Conservation (phyloP, 176 grass and related monocot species). For the Miscanthus lutarioriparius region DNA sequence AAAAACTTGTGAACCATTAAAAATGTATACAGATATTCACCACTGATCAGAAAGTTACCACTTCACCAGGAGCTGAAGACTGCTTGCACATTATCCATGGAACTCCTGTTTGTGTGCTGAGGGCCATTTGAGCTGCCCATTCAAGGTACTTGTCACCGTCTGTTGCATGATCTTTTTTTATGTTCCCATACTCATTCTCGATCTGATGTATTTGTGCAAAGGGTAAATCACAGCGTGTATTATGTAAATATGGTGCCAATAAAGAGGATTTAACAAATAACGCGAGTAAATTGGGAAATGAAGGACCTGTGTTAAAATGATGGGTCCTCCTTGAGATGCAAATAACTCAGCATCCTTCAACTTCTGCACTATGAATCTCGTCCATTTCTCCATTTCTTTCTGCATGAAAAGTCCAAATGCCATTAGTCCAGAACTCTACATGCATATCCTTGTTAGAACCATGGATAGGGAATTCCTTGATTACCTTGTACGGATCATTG, state of each 20-base stretch:
- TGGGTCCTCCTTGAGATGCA: slow-evolving; percentile 66
- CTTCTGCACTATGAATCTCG: slow-evolving; percentile 64
- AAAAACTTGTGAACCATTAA: slow-evolving; percentile 5
- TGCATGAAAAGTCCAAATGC: slow-evolving; percentile 24
- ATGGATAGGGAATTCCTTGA: not conserved
- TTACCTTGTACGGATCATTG: slow-evolving; percentile 79
- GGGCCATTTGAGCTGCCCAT: slow-evolving; percentile 78
- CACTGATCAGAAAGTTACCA: slow-evolving; percentile 60
- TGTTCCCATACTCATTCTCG: slow-evolving; percentile 87
- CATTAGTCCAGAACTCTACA: not conserved
- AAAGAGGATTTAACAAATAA: slow-evolving; percentile 19
- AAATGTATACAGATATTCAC: slow-evolving; percentile 29
- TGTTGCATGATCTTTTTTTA: slow-evolving; percentile 49
- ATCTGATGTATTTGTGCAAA: slow-evolving; percentile 53
- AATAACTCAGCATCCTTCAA: slow-evolving; percentile 74
- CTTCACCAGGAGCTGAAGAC: slow-evolving; percentile 66
- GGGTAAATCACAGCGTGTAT: not conserved
- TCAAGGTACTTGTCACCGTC: slow-evolving; percentile 62
- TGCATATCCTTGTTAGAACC: not conserved
- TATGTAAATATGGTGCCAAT: not conserved
- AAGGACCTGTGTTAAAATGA: slow-evolving; percentile 80
- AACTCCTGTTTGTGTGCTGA: slow-evolving; percentile 56
- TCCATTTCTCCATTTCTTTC: slow-evolving; percentile 81
- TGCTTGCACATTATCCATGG: slow-evolving; percentile 99
- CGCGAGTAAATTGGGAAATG: not conserved